A percentile compares a stretch with the other conserved stretches of the same genome.
Evolutionary conservation across 1,284 basidiomycete species (phyloP).

Genomic region (Ustilago tritici): DNA sequence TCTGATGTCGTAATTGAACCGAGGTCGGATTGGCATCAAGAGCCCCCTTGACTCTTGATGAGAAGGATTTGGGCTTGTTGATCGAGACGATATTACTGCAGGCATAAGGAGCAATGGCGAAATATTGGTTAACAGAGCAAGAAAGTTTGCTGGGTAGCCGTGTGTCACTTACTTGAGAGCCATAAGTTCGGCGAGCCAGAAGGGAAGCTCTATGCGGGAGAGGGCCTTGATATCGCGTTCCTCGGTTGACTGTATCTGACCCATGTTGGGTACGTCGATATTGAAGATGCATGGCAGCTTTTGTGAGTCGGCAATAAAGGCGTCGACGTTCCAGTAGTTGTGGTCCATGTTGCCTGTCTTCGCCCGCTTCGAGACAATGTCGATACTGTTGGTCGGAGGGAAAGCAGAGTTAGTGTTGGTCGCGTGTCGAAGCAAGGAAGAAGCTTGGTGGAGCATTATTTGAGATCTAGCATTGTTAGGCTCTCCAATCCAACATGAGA

Average conservation of each 20-base stretch:
- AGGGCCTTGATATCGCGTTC: constrained; percentile 59
- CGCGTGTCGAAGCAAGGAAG: not conserved
- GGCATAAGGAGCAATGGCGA: not conserved
- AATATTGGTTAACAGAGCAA: not conserved
- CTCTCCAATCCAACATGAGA: not conserved
- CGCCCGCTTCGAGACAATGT: not conserved
- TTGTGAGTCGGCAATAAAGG: constrained; percentile 62
- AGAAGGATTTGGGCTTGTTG: constrained; percentile 62
- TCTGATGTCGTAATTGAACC: constrained; percentile 60
- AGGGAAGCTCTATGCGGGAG: constrained; percentile 64
- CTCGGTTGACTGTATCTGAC: constrained; percentile 60
- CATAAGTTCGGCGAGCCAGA: constrained; percentile 66
- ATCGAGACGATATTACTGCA: constrained; percentile 61
- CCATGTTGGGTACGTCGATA: constrained; percentile 64
- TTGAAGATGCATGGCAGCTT: constrained; percentile 64
- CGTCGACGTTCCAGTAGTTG: constrained; percentile 65
- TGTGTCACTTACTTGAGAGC: constrained; percentile 57
- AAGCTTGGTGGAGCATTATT: not conserved
- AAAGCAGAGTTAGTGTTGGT: constrained; percentile 1
- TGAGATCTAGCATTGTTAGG: not conserved
- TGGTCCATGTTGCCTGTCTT: constrained; percentile 53
- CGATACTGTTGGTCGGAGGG: not conserved
- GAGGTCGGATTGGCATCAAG: constrained; percentile 62
- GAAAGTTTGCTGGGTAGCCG: not conserved
- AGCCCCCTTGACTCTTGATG: constrained; percentile 59